Conservation (phyloP, 2,329 filamentous ascomycete genomes). For the Thelonectria olida region DNA sequence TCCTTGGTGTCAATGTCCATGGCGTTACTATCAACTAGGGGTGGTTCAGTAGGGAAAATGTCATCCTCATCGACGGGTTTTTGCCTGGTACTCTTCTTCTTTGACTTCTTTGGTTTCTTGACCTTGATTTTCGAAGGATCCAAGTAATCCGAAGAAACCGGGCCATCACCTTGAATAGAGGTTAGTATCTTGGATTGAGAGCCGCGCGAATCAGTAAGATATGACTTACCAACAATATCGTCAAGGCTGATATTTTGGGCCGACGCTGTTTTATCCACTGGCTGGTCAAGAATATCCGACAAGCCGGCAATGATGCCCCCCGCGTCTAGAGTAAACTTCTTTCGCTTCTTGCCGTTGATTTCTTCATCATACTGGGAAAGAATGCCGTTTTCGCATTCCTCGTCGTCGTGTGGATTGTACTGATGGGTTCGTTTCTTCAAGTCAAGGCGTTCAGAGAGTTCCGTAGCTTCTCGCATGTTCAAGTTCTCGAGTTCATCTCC, state of each 20-base stretch:
- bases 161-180: constrained; percentile 36
- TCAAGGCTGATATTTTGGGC: constrained; percentile 81
- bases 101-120: constrained; percentile 89
- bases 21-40: constrained; percentile 52
- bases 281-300: constrained; percentile 62
- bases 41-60: constrained; percentile 57
- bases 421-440: constrained; percentile 89
- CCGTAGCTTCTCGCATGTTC: constrained; percentile 75
- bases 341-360: constrained; percentile 88
- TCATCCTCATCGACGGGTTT: constrained; percentile 73
- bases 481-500: constrained; percentile 90
- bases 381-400: constrained; percentile 72
- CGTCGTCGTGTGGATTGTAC: constrained; percentile 85
- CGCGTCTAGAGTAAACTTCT: constrained; percentile 86
- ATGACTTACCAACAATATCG: constrained; percentile 68
- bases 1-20: constrained; percentile 83
- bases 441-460: constrained; percentile 78
- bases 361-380: constrained; percentile 96
- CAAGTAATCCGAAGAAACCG: constrained; percentile 81
- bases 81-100: constrained; percentile 81
- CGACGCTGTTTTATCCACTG: constrained; percentile 66
- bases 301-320: constrained; percentile 75
- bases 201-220: neutral
- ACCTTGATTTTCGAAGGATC: constrained; percentile 89
- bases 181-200: constrained; percentile 19